Evolutionary conservation across 2,329 filamentous ascomycete species (phyloP).

Genomic region (Trichophyton mentagrophytes): DNA sequence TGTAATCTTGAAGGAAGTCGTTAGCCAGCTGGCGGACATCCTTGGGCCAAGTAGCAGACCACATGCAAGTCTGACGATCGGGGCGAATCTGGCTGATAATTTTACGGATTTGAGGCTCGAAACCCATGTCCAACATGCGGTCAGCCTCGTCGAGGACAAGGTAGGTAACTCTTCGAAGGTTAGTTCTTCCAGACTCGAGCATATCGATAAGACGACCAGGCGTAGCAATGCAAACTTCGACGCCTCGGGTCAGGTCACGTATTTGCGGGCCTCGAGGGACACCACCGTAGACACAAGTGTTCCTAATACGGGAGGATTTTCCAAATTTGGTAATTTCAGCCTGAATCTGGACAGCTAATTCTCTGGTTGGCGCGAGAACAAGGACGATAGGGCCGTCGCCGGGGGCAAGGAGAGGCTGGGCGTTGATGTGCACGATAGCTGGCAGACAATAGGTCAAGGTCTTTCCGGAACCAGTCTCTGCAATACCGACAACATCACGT

Average conservation of each 20-base stretch:
- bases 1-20: constrained; percentile 89
- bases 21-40: constrained; percentile 84
- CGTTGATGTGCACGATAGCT: constrained; percentile 98
- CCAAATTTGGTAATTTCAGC: constrained; percentile 98
- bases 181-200: constrained; percentile 95
- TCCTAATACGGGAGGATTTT: constrained; percentile 92
- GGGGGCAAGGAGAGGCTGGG: constrained; percentile 85
- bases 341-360: constrained; percentile 96
- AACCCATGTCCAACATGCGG: constrained; percentile 99
- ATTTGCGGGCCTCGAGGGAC: constrained; percentile 97
- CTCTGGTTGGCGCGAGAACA: constrained; percentile 89
- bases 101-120: constrained; percentile 98
- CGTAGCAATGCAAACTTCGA: constrained; percentile 97
- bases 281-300: constrained; percentile 98
- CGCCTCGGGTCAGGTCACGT: constrained; percentile 82
- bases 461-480: constrained; percentile 98
- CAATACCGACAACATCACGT: constrained; percentile 96
- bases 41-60: constrained; percentile 98
- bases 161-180: constrained; percentile 94
- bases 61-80: constrained; percentile 98
- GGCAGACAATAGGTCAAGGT: constrained; percentile 96
- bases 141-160: constrained; percentile 97
- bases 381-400: constrained; percentile 95
- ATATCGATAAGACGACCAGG: constrained; percentile 97
- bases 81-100: constrained; percentile 96